Conservation (phyloP, 2,329 filamentous ascomycete species). For the Didymella exigua region DNA sequence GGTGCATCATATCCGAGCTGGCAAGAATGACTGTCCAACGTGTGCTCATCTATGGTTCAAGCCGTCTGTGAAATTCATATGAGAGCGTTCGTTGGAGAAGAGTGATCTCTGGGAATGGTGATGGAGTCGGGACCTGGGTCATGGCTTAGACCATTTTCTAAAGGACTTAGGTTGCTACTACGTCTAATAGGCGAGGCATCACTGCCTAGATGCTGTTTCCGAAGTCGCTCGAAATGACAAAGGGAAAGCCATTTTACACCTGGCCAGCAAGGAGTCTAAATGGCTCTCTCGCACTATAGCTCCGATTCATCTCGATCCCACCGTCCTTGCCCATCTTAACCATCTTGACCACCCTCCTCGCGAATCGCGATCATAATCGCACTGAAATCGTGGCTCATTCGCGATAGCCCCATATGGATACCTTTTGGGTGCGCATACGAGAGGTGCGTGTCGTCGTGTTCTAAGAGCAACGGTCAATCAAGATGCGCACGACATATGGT, state of each 20-base stretch:
- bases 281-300: not conserved
- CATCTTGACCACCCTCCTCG: not conserved
- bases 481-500: not conserved
- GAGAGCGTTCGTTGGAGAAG: not conserved
- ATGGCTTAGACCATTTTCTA: not conserved
- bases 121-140: not conserved
- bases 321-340: not conserved
- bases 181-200: too few relatives aligned
- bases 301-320: slow-evolving; percentile 1
- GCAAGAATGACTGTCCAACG: not conserved
- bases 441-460: not conserved
- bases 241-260: not conserved
- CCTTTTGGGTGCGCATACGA: slow-evolving; percentile 2
- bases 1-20: not conserved
- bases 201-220: not conserved
- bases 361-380: not conserved
- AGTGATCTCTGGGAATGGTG: not conserved
- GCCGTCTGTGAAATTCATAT: not conserved
- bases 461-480: not conserved
- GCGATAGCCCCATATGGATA: not conserved
- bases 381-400: not conserved
- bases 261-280: not conserved
- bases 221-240: not conserved
- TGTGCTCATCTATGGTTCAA: not conserved
- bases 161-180: not conserved